Percentiles rank a stretch among this genome's conserved stretches.
Evolutionary conservation across 2,329 filamentous ascomycete species (phyloP).

Genomic region (Phialemonium atrogriseum): DNA sequence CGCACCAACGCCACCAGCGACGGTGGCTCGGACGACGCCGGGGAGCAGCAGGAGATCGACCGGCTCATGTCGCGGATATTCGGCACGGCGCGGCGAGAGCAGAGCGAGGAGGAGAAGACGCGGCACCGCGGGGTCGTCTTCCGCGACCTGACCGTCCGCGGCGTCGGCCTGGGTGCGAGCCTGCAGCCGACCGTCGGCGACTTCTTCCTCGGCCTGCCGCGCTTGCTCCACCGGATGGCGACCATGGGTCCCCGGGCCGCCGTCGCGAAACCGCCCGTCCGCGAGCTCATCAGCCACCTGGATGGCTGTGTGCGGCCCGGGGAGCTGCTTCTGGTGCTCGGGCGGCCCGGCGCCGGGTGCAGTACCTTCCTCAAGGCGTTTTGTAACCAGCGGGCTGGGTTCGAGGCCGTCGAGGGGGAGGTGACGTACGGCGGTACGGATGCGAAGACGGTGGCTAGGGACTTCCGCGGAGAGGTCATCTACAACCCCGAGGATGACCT

Average conservation of each 20-base stretch:
- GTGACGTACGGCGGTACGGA: slow-evolving; percentile 51
- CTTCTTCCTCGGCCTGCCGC: slow-evolving; percentile 22
- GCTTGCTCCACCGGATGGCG: too few species aligned
- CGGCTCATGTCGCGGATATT: slow-evolving; percentile 64
- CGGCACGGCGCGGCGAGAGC: slow-evolving; percentile 51
- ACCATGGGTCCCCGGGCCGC: slow-evolving; percentile 21
- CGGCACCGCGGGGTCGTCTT: slow-evolving; percentile 63
- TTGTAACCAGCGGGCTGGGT: slow-evolving; percentile 59
- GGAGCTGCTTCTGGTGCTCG: slow-evolving; percentile 50
- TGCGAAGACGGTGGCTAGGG: slow-evolving; percentile 31
- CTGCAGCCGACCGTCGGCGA: slow-evolving; percentile 34
- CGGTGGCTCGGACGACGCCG: slow-evolving; percentile 15
- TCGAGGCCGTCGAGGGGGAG: slow-evolving; percentile 55
- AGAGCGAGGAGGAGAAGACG: slow-evolving; percentile 63
- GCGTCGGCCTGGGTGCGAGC: slow-evolving; percentile 56
- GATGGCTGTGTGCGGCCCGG: slow-evolving; percentile 42
- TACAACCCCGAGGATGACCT: slow-evolving; percentile 57
- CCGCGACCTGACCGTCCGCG: slow-evolving; percentile 61
- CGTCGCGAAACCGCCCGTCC: slow-evolving; percentile 25
- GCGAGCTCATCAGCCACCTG: slow-evolving; percentile 9
- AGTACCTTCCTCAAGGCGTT: slow-evolving; percentile 53
- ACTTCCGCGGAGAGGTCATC: slow-evolving; percentile 46
- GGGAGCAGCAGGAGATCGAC: slow-evolving; percentile 47
- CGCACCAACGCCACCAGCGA: slow-evolving; percentile 32
- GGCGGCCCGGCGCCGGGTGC: slow-evolving; percentile 49